Conservation (phyloP, 345 rosid genomes). For the Eucalyptus erythrocorys region DNA sequence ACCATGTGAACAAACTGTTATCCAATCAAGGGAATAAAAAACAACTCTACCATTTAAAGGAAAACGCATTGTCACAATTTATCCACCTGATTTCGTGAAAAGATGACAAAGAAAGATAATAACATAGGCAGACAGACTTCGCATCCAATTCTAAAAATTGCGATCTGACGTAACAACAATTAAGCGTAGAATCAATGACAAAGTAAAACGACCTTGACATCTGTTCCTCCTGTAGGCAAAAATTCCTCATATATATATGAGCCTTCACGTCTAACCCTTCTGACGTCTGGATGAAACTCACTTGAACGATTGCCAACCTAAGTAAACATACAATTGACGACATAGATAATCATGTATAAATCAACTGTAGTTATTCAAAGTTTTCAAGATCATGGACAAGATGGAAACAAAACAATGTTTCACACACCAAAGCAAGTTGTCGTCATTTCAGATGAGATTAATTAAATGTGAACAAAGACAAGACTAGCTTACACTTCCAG, state of each 20-base stretch:
- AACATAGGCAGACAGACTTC: background rate
- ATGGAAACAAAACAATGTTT: background rate
- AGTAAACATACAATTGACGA: background rate
- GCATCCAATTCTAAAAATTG: background rate
- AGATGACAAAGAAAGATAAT: background rate
- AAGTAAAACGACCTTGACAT: constrained; percentile 69
- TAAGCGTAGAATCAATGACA: background rate
- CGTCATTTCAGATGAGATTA: background rate
- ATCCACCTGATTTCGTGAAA: background rate
- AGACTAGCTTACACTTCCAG: background rate
- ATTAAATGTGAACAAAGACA: background rate
- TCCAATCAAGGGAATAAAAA: background rate
- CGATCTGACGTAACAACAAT: background rate
- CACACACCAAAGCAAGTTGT: background rate
- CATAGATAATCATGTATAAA: background rate
- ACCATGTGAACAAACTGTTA: background rate
- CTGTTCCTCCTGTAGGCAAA: constrained; percentile 99
- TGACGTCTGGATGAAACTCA: constrained; percentile 93
- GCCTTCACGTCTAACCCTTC: constrained; percentile 99
- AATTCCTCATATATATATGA: constrained; percentile 98
- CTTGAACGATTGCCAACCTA: constrained; percentile 98
- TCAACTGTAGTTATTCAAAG: background rate
- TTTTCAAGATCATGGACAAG: background rate
- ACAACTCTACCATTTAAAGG: background rate
- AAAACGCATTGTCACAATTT: background rate